Percentiles rank a stretch among this genome's conserved stretches.
Evolutionary conservation across 768 basidiomycete species (phyloP).

Genomic region (Hypsizygus marmoreus): DNA sequence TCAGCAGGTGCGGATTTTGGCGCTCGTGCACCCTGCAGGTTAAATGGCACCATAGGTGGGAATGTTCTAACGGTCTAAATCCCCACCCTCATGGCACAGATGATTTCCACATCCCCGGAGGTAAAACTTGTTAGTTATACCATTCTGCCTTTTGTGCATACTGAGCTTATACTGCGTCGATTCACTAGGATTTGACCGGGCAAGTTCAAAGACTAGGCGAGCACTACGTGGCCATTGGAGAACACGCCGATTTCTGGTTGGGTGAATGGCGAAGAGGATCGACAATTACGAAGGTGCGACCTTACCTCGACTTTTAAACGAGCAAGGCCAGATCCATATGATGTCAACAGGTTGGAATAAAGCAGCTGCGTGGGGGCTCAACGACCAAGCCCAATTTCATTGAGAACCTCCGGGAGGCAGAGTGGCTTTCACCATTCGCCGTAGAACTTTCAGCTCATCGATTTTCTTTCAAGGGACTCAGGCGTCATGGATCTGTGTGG

Average conservation of each 20-base stretch:
- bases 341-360: conserved; percentile 16
- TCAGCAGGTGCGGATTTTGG: no score
- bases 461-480: conserved; percentile 5
- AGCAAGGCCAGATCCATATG: background rate
- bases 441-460: background rate
- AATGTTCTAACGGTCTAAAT: no score
- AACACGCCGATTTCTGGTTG: conserved; percentile 21
- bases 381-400: conserved; percentile 12
- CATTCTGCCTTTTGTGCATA: no score
- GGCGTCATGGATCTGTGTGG: conserved; percentile 10
- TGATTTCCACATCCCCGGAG: no score
- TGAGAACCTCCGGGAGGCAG: conserved; percentile 10
- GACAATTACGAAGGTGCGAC: background rate
- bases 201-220: conserved; percentile 7
- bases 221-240: conserved; percentile 18
- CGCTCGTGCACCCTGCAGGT: no score
- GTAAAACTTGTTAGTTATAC: no score
- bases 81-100: no score
- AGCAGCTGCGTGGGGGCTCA: conserved; percentile 21
- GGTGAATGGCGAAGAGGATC: conserved; percentile 1
- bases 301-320: background rate
- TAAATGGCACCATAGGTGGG: no score
- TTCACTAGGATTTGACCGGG: conserved; percentile 11
- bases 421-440: background rate
- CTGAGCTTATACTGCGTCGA: no score